These are phyloP conservation scores for Neonectria magnoliae DNA, from an alignment of 2,329 filamentous ascomycete genomes.

Conservation along the genomic window DNA sequence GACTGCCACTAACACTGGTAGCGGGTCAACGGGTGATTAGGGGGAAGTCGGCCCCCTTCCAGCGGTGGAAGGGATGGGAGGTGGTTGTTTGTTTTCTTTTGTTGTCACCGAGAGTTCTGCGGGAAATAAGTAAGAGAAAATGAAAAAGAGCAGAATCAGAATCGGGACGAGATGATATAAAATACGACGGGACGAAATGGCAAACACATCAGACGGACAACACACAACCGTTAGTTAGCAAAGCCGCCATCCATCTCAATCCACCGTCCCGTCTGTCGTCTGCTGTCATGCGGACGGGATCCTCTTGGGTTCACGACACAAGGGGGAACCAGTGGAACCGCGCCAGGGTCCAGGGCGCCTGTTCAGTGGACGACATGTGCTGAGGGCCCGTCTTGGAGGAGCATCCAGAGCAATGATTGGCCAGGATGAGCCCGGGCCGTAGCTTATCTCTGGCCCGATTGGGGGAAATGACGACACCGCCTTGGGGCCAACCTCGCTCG, in stretches of 20 bases:
- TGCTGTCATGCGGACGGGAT: constrained; percentile 11
- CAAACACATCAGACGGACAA: constrained; percentile 2
- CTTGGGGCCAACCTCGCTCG: constrained; percentile 12
- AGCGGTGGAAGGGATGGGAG: not conserved
- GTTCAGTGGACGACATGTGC: not conserved
- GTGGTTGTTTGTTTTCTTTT: not conserved
- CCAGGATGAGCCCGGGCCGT: constrained; percentile 15
- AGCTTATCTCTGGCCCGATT: constrained; percentile 24
- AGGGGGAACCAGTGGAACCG: not conserved
- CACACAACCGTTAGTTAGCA: not conserved
- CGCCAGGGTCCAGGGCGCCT: not conserved
- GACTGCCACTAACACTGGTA: too few relatives aligned
- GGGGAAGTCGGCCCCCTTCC: not conserved
- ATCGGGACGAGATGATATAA: not conserved
- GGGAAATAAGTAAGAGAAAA: constrained; percentile 1
- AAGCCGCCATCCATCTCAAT: not conserved
- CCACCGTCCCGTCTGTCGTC: not conserved
- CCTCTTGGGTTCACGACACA: constrained; percentile 14
- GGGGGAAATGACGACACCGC: constrained; percentile 30
- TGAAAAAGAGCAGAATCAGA: constrained; percentile 16
- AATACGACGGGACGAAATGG: not conserved
- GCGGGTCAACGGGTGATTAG: not conserved
- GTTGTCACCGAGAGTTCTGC: not conserved
- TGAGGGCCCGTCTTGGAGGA: not conserved
- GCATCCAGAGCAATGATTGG: not conserved